Evolutionary conservation across 352 stramenopile genomes (phyloP).

Genomic region (Phytophthora uliginosa): DNA sequence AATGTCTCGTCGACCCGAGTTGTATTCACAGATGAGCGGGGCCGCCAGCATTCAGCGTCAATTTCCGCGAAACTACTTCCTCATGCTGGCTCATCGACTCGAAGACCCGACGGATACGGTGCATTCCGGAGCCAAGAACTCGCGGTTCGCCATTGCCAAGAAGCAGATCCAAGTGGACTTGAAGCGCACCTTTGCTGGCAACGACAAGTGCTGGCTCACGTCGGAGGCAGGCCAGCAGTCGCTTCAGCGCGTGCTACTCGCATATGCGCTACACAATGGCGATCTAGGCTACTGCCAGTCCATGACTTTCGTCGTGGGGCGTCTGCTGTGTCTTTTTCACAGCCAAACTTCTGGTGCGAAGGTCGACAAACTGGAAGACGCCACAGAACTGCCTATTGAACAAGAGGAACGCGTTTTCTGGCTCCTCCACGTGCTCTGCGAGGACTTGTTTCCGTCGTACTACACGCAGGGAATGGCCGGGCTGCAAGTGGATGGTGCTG

Average conservation of each 20-base stretch:
- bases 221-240: conserved; percentile 47
- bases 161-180: conserved; percentile 76
- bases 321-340: conserved; percentile 73
- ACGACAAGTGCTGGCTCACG: conserved; percentile 73
- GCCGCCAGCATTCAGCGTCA: conserved; percentile 26
- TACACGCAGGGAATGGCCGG: conserved; percentile 76
- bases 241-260: conserved; percentile 76
- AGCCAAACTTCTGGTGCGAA: neutral
- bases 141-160: conserved; percentile 46
- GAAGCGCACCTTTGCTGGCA: conserved; percentile 74
- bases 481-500: conserved; percentile 62
- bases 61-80: conserved; percentile 48
- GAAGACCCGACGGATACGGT: conserved; percentile 34
- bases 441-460: conserved; percentile 68
- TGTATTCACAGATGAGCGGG: conserved; percentile 66
- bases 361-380: neutral
- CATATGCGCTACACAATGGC: conserved; percentile 85
- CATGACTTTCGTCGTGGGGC: conserved; percentile 91
- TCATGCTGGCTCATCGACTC: conserved; percentile 27
- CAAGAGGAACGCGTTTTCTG: conserved; percentile 70
- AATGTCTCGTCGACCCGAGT: conserved; percentile 38
- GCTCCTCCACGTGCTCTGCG: conserved; percentile 63
- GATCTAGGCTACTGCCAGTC: conserved; percentile 90
- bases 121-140: conserved; percentile 18
- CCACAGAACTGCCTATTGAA: conserved; percentile 6